phyloP scores from a whole-genome alignment of 2,329 filamentous ascomycete species.

The Phialocephala sp. region DNA sequence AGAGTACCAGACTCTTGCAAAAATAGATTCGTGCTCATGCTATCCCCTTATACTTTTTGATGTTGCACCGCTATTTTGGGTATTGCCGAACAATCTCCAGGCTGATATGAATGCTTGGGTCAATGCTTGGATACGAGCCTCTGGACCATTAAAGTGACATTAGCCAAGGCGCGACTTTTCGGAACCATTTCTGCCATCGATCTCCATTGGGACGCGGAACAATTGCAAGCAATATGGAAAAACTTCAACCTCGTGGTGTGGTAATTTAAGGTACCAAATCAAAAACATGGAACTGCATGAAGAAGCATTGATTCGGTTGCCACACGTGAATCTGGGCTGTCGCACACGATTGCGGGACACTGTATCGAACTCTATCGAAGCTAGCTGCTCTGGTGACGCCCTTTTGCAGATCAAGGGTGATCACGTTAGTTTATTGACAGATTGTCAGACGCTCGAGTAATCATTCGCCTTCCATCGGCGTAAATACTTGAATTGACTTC shows the following conservation, averaged over 20 bases:
- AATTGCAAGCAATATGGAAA: conserved; percentile 5
- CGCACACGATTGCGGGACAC: conserved; percentile 1
- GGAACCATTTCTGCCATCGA: conserved; percentile 1
- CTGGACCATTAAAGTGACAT: conserved; percentile 1
- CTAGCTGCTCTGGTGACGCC: not conserved
- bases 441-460: not conserved
- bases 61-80: conserved; percentile 5
- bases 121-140: not conserved
- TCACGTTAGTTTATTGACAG: not conserved
- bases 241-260: conserved; percentile 7
- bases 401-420: not conserved
- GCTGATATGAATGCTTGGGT: conserved; percentile 6
- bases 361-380: not conserved
- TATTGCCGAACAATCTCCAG: conserved; percentile 5
- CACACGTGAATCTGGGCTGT: not conserved
- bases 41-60: conserved; percentile 1
- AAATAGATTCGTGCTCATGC: conserved; percentile 10
- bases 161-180: not conserved
- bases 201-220: conserved; percentile 4
- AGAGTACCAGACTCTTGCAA: conserved; percentile 7
- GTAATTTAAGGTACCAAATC: not conserved
- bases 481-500: not conserved
- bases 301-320: not conserved
- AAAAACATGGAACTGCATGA: not conserved
- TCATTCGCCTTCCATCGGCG: conserved; percentile 3